phyloP scores from a whole-genome alignment of 2,329 filamentous ascomycete species.

The Kalaharituber pfeilii region DNA sequence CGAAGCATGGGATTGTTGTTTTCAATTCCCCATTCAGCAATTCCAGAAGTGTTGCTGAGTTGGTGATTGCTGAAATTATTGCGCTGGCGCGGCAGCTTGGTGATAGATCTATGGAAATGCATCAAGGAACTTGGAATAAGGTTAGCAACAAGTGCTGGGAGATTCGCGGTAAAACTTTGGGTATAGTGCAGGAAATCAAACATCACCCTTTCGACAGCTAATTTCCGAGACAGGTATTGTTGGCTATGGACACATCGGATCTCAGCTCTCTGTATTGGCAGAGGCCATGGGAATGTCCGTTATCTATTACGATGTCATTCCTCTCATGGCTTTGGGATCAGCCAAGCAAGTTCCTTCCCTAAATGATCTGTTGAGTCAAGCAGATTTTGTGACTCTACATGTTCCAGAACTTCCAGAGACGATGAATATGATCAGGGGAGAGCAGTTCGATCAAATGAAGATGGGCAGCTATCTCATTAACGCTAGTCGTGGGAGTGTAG shows the following conservation, averaged over 20 bases:
- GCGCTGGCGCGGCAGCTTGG: conserved; percentile 75
- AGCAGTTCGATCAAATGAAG: conserved; percentile 78
- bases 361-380: conserved; percentile 53
- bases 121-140: conserved; percentile 93
- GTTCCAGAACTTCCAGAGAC: conserved; percentile 90
- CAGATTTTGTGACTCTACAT: conserved; percentile 89
- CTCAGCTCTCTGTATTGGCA: conserved; percentile 83
- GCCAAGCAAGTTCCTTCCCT: conserved; percentile 66
- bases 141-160: conserved; percentile 96
- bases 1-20: conserved; percentile 74
- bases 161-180: conserved; percentile 89
- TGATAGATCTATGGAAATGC: conserved; percentile 86
- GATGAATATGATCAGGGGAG: conserved; percentile 69
- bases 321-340: conserved; percentile 84
- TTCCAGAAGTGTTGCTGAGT: conserved; percentile 86
- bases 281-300: conserved; percentile 97
- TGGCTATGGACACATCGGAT: conserved; percentile 93
- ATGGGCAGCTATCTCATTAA: conserved; percentile 87
- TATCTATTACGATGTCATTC: conserved; percentile 90
- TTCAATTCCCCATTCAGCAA: conserved; percentile 99
- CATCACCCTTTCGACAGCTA: not conserved
- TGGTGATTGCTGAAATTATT: conserved; percentile 91
- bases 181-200: conserved; percentile 28
- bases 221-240: conserved; percentile 49
- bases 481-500: conserved; percentile 79